Evolutionary conservation across 257 asterid species (phyloP).

Genomic region (Gentiana straminea): DNA sequence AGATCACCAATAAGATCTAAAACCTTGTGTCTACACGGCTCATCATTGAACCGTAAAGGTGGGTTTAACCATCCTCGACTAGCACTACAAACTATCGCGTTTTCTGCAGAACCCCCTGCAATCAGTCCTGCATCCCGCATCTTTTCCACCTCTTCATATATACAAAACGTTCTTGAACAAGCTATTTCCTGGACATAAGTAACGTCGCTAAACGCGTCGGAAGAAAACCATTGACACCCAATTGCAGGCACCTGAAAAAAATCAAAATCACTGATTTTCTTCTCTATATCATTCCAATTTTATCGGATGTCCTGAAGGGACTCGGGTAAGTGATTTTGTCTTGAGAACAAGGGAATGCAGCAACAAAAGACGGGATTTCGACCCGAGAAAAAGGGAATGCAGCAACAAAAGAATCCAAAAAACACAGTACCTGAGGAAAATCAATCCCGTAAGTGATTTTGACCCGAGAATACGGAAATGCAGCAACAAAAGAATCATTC

Average conservation of each 20-base stretch:
- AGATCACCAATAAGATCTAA: conserved; percentile 92
- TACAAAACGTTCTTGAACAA: conserved; percentile 79
- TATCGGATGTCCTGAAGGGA: no score
- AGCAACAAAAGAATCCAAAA: no score
- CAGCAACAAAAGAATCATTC: conserved; percentile 70
- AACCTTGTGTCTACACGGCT: conserved; percentile 94
- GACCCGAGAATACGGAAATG: conserved; percentile 53
- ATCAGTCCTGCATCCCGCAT: conserved; percentile 65
- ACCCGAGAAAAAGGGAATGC: neutral
- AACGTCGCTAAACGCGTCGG: conserved; percentile 32
- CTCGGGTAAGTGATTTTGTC: neutral
- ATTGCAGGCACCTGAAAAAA: conserved; percentile 64
- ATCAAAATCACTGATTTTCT: neutral
- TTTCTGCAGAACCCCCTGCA: conserved; percentile 69
- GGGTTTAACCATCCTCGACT: conserved; percentile 85
- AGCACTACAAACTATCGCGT: conserved; percentile 72
- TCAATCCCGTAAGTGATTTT: conserved; percentile 69
- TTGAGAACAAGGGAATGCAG: neutral
- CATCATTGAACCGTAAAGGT: conserved; percentile 64
- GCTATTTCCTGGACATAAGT: conserved; percentile 58
- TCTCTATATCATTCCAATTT: no score
- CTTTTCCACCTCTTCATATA: conserved; percentile 81
- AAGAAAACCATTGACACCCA: conserved; percentile 86
- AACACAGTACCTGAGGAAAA: conserved; percentile 51
- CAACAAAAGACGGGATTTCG: no score